Evolutionary conservation across 202 grass and related monocot species (phyloP).

Genomic region (Tripidium arundinaceum): DNA sequence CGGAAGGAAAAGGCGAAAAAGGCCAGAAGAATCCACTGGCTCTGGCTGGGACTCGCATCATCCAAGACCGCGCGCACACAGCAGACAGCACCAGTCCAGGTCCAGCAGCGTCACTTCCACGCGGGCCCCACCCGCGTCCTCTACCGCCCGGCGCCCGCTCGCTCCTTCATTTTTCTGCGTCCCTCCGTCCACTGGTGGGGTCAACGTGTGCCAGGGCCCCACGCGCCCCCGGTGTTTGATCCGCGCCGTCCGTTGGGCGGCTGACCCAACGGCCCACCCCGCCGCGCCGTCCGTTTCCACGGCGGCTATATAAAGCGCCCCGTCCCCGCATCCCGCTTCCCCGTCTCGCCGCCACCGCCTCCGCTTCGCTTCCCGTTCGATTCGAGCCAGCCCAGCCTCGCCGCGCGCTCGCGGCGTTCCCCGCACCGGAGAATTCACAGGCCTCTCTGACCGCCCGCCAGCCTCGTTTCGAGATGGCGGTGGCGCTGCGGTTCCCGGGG

Average conservation of each 20-base stretch:
- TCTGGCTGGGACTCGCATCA: too few relatives aligned
- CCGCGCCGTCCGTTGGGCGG: constrained; percentile 28
- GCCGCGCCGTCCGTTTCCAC: constrained; percentile 26
- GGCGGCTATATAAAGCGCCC: constrained; percentile 13
- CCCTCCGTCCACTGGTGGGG: not conserved
- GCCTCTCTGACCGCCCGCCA: too few relatives aligned
- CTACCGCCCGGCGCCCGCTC: not conserved
- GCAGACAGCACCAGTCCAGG: not conserved
- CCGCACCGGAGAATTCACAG: not conserved
- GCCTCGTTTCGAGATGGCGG: constrained; percentile 38
- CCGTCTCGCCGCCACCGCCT: constrained; percentile 6
- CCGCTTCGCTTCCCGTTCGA: not conserved
- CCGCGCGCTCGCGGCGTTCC: not conserved
- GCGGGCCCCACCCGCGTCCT: not conserved
- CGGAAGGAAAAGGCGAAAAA: not conserved
- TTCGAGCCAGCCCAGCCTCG: not conserved
- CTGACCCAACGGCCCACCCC: not conserved
- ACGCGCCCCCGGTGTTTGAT: constrained; percentile 4
- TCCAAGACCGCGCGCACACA: too few relatives aligned
- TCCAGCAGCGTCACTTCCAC: not conserved
- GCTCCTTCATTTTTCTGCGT: constrained; percentile 29
- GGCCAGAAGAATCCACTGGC: too few relatives aligned
- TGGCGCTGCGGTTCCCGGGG: constrained; percentile 39
- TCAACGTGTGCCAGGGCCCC: not conserved
- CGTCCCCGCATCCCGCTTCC: not conserved